These are phyloP conservation scores for Irpex sp. DNA, from an alignment of 1,284 basidiomycete species.

Conservation along the genomic window DNA sequence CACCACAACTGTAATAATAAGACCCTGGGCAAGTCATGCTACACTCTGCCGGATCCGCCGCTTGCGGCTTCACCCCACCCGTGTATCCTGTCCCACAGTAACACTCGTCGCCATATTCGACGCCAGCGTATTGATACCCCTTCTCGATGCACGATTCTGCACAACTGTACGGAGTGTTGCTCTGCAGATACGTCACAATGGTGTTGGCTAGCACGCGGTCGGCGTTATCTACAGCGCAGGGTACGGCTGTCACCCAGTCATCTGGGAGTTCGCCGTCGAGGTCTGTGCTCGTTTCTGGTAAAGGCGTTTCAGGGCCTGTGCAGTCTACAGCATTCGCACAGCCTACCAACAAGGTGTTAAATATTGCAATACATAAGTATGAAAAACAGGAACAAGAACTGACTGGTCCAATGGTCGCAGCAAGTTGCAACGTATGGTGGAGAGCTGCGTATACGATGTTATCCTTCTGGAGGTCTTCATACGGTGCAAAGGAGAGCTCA, in stretches of 20 bases:
- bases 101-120: constrained; percentile 11
- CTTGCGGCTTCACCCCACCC: background rate
- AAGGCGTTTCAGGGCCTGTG: constrained; percentile 4
- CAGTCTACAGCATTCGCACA: constrained; percentile 9
- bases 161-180: constrained; percentile 4
- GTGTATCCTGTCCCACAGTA: constrained; percentile 10
- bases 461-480: background rate
- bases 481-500: background rate
- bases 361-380: background rate
- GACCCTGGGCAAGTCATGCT: constrained; percentile 5
- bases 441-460: background rate
- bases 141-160: background rate
- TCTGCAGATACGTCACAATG: background rate
- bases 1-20: constrained; percentile 6
- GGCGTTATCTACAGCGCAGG: constrained; percentile 9
- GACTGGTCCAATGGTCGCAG: background rate
- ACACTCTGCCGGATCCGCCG: constrained; percentile 8
- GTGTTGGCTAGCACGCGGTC: constrained; percentile 7
- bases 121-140: constrained; percentile 8
- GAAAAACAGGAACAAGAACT: background rate
- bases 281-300: background rate
- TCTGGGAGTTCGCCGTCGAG: background rate
- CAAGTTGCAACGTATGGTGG: background rate
- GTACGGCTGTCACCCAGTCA: constrained; percentile 5
- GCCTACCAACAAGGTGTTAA: background rate